A percentile compares a stretch with the other conserved stretches of the same genome.
phyloP scores from a whole-genome alignment of 176 grass and related monocot species.

The Saccharum officinarum region DNA sequence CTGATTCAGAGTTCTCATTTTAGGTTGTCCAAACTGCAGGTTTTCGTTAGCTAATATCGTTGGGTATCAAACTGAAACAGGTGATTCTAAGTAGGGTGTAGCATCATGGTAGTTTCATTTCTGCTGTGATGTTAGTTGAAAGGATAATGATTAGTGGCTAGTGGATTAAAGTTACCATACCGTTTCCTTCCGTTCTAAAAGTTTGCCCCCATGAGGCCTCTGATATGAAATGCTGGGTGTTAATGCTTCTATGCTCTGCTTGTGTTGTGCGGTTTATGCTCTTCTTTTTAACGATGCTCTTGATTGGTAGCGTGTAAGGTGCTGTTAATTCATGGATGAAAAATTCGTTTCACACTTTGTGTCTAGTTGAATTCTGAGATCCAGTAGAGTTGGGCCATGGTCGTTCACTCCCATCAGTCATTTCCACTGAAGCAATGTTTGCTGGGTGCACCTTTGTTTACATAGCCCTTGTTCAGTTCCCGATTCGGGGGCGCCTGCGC shows the following conservation, averaged over 20 bases:
- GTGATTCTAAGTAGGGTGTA: constrained; percentile 20
- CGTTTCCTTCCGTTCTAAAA: constrained; percentile 7
- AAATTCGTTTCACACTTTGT: background rate
- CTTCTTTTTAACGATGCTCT: background rate
- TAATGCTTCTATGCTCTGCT: background rate
- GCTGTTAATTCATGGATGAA: too few species aligned
- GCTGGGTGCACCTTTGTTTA: background rate
- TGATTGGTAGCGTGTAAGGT: background rate
- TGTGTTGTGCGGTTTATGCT: background rate
- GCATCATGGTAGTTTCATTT: constrained; percentile 17
- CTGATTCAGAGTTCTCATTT: constrained; percentile 18
- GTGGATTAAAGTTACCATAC: constrained; percentile 21
- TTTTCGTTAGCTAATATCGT: constrained; percentile 29
- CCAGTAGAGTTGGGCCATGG: background rate
- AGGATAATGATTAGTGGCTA: background rate
- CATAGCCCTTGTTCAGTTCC: too few species aligned
- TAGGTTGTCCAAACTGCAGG: constrained; percentile 23
- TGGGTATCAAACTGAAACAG: background rate
- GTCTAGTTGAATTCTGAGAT: background rate
- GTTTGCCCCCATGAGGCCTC: background rate
- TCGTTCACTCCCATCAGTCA: background rate
- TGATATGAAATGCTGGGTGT: background rate
- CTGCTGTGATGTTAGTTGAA: constrained; percentile 13
- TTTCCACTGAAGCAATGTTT: background rate
- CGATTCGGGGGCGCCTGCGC: too few species aligned